Conservation (phyloP, 768 basidiomycete genomes). For the Podaxis sp. region DNA sequence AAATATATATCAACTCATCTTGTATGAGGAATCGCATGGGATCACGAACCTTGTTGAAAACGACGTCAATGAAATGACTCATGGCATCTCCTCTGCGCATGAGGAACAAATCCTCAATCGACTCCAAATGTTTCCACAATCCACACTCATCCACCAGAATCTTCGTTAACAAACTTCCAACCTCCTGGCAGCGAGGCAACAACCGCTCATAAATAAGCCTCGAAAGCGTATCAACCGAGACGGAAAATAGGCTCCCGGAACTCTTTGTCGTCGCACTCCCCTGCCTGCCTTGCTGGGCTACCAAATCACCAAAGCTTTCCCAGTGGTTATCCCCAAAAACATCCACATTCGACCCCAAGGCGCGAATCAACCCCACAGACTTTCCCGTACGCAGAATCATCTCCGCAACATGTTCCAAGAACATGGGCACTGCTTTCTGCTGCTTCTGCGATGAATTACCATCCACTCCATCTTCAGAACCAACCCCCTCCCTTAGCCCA, state of each 20-base stretch:
- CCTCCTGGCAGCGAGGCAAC: constrained; percentile 47
- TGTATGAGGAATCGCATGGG: background rate
- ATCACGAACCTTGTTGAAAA: constrained; percentile 63
- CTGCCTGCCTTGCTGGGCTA: constrained; percentile 23
- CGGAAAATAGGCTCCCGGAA: constrained; percentile 30
- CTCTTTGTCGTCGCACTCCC: constrained; percentile 2
- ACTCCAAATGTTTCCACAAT: constrained; percentile 54
- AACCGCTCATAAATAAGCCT: constrained; percentile 60
- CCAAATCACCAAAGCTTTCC: constrained; percentile 38
- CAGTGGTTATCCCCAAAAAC: constrained; percentile 27
- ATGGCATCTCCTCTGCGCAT: constrained; percentile 79
- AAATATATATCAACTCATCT: background rate
- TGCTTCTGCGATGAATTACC: constrained; percentile 16
- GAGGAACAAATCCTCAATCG: constrained; percentile 66
- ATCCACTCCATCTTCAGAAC: constrained; percentile 21
- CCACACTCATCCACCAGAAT: constrained; percentile 65
- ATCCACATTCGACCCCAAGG: constrained; percentile 38
- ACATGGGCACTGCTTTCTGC: constrained; percentile 45
- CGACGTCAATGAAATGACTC: constrained; percentile 64
- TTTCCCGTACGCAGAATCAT: constrained; percentile 68
- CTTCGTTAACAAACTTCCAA: constrained; percentile 48
- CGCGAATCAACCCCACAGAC: constrained; percentile 68
- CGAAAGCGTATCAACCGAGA: constrained; percentile 61
- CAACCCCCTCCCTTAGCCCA: constrained; percentile 41
- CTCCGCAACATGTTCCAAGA: constrained; percentile 57